Evolutionary conservation across 1,139 yeast genomes (phyloP).

Genomic region (Diutina pseudorugosa): DNA sequence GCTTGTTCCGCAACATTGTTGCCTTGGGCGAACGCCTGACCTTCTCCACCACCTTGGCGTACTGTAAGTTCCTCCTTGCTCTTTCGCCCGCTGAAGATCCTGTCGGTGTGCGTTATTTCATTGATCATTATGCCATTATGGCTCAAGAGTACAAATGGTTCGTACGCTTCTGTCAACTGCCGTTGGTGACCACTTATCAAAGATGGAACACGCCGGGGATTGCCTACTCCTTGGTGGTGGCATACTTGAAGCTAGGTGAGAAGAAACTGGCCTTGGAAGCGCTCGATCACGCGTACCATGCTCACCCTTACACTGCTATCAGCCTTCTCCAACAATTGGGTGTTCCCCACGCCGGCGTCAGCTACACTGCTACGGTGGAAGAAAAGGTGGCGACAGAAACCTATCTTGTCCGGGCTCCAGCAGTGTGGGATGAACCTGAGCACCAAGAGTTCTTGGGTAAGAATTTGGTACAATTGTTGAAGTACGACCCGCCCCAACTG

Average conservation of each 20-base stretch:
- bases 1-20: slow-evolving; percentile 60
- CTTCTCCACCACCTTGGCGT: slow-evolving; percentile 62
- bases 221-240: slow-evolving; percentile 54
- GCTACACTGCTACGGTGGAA: slow-evolving; percentile 5
- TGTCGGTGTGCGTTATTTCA: slow-evolving; percentile 68
- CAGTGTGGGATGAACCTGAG: slow-evolving; percentile 35
- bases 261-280: slow-evolving; percentile 31
- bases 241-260: slow-evolving; percentile 33
- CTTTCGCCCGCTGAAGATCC: slow-evolving; percentile 77
- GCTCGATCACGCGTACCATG: slow-evolving; percentile 36
- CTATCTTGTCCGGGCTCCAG: slow-evolving; percentile 37
- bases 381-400: slow-evolving; percentile 34
- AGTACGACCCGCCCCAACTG: slow-evolving; percentile 5
- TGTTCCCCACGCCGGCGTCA: slow-evolving; percentile 8
- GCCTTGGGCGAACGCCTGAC: slow-evolving; percentile 71
- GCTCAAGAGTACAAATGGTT: slow-evolving; percentile 56
- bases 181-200: slow-evolving; percentile 42
- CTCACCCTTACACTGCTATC: slow-evolving; percentile 50
- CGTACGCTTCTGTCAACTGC: slow-evolving; percentile 40
- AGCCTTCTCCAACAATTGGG: slow-evolving; percentile 34
- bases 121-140: slow-evolving; percentile 67
- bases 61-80: slow-evolving; percentile 57
- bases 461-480: slow-evolving; percentile 27
- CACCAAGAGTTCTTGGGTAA: slow-evolving; percentile 36
- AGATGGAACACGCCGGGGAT: slow-evolving; percentile 70